A percentile compares a stretch with the other conserved stretches of the same genome.
These are phyloP conservation scores for Apiospora koreana DNA, from an alignment of 2,329 filamentous ascomycete species.

Conservation along the genomic window DNA sequence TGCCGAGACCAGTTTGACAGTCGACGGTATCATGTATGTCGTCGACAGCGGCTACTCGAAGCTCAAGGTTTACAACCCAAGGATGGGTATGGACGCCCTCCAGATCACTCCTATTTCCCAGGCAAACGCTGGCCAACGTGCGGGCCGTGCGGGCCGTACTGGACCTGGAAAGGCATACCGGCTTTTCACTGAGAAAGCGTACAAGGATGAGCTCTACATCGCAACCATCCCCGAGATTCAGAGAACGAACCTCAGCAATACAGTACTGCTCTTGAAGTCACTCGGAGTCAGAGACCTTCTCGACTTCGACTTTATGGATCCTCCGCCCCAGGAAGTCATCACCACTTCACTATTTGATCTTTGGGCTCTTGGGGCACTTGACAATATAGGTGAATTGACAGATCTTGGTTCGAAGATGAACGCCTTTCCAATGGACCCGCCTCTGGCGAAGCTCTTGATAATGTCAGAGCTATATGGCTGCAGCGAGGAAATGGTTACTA, in stretches of 20 bases:
- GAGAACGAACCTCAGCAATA: slow-evolving; percentile 92
- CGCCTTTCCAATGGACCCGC: slow-evolving; percentile 96
- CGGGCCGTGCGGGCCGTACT: slow-evolving; percentile 89
- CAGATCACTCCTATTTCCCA: slow-evolving; percentile 98
- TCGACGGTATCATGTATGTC: slow-evolving; percentile 99
- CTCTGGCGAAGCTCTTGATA: slow-evolving; percentile 91
- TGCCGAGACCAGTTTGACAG: slow-evolving; percentile 94
- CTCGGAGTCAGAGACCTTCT: slow-evolving; percentile 91
- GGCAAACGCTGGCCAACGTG: slow-evolving; percentile 90
- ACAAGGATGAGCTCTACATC: slow-evolving; percentile 93
- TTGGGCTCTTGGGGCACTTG: slow-evolving; percentile 90
- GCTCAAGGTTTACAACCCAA: slow-evolving; percentile 96
- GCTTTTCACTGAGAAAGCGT: slow-evolving; percentile 91
- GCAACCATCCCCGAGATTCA: slow-evolving; percentile 98
- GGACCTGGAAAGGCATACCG: slow-evolving; percentile 95
- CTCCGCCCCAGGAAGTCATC: slow-evolving; percentile 95
- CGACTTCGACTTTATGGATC: slow-evolving; percentile 99
- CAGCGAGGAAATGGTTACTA: slow-evolving; percentile 96
- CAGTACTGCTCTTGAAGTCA: slow-evolving; percentile 89
- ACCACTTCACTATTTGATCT: slow-evolving; percentile 96
- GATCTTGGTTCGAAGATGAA: slow-evolving; percentile 90
- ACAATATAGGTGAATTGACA: slow-evolving; percentile 92
- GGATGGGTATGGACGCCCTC: slow-evolving; percentile 98
- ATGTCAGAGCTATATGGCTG: slow-evolving; percentile 88
- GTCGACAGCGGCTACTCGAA: slow-evolving; percentile 97